Conservation (phyloP, 305 asterid species). For the Plantago rigida region DNA sequence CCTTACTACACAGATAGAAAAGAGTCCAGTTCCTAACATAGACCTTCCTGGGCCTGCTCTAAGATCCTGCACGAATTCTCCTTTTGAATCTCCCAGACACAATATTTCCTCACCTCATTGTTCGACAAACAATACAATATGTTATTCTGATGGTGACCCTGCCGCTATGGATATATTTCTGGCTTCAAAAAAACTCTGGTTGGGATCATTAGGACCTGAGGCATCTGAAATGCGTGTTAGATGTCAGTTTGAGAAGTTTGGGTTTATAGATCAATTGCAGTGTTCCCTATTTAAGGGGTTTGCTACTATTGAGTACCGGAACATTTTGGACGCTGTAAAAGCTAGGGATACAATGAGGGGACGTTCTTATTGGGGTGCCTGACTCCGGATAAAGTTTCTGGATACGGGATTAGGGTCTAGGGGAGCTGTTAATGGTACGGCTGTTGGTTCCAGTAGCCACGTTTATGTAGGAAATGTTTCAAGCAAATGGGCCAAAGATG, state of each 20-base stretch:
- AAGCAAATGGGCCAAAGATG: conserved; percentile 74
- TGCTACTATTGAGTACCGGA: conserved; percentile 64
- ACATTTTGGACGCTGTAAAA: conserved; percentile 71
- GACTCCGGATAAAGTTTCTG: conserved; percentile 58
- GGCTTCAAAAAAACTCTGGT: conserved; percentile 78
- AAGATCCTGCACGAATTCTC: conserved; percentile 42
- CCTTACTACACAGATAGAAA: conserved; percentile 48
- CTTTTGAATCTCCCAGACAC: conserved; percentile 60
- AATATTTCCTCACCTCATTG: conserved; percentile 36
- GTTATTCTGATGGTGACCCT: conserved; percentile 73
- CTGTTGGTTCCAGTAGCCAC: conserved; percentile 64
- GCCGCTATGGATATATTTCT: conserved; percentile 71
- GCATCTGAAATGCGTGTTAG: conserved; percentile 64
- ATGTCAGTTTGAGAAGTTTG: conserved; percentile 74
- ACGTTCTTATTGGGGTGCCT: conserved; percentile 68
- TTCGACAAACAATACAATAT: conserved; percentile 40
- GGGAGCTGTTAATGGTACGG: conserved; percentile 58
- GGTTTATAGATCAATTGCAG: conserved; percentile 54
- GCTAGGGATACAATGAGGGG: conserved; percentile 86
- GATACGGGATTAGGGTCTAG: conserved; percentile 67
- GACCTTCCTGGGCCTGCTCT: conserved; percentile 35
- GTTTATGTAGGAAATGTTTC: conserved; percentile 69
- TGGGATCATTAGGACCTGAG: conserved; percentile 74
- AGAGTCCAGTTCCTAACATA: conserved; percentile 39
- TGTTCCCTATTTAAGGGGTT: conserved; percentile 52